Evolutionary conservation across 2,329 filamentous ascomycete species (phyloP).

Genomic region (Colletotrichum lupini): DNA sequence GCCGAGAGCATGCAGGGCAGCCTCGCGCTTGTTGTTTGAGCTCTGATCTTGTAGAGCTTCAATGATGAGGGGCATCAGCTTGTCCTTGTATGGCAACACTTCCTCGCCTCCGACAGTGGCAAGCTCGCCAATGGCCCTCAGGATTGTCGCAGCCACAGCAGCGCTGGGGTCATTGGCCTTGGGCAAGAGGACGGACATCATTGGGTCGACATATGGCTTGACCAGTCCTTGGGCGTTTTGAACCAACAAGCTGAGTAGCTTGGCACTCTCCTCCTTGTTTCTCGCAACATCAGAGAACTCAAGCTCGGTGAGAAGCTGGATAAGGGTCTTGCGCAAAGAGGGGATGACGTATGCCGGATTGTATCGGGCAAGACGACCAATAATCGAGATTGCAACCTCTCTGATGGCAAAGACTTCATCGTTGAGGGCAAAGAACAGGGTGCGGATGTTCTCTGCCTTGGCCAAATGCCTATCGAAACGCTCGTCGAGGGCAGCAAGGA

Average conservation of each 20-base stretch:
- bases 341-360: slow-evolving; percentile 99
- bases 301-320: slow-evolving; percentile 95
- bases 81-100: slow-evolving; percentile 91
- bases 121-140: slow-evolving; percentile 93
- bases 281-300: slow-evolving; percentile 94
- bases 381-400: slow-evolving; percentile 95
- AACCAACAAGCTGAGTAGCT: slow-evolving; percentile 90
- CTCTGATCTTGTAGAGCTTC: slow-evolving; percentile 94
- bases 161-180: slow-evolving; percentile 88
- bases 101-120: slow-evolving; percentile 94
- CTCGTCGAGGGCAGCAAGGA: slow-evolving; percentile 88
- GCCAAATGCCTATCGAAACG: slow-evolving; percentile 97
- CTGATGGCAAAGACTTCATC: slow-evolving; percentile 93
- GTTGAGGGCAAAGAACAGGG: slow-evolving; percentile 93
- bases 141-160: slow-evolving; percentile 92
- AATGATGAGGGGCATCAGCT: slow-evolving; percentile 94
- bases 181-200: slow-evolving; percentile 93
- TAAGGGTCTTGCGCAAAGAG: slow-evolving; percentile 91
- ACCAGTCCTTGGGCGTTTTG: slow-evolving; percentile 93
- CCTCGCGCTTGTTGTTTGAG: slow-evolving; percentile 88
- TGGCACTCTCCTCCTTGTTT: slow-evolving; percentile 96
- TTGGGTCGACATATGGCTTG: slow-evolving; percentile 96
- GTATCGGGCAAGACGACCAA: slow-evolving; percentile 88
- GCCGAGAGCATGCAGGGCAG: slow-evolving; percentile 88
- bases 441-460: slow-evolving; percentile 96